Base-by-base conservation (phyloP, 176 grass and related monocot genomes). In the Puccinellia tenuiflora region DNA sequence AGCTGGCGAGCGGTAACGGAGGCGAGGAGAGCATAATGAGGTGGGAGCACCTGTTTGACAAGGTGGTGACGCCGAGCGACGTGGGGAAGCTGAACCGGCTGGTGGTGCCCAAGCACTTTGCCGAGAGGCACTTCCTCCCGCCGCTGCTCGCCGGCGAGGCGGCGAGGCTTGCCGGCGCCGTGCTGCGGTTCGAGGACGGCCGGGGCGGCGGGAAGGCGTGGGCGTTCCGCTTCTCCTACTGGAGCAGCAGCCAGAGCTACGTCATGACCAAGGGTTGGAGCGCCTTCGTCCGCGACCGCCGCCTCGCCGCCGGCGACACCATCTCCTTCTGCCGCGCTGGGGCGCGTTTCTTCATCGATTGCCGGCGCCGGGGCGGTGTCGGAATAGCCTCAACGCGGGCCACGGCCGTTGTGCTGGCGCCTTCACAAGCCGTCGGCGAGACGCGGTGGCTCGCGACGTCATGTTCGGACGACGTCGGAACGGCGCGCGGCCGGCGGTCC, bases 181-280 rank as follows among this genome's bases (percentile, higher is more conserved):
- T 88, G 65, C 85, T 90, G 12, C 82, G 78, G 73, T 93, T 93
- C 56, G 61, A 90, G 65, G 91, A 93, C 68, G 40, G 20, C 6
- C 85, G 33, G 9, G 77, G 42, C 40, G 40, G 68, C 22, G 68
- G 68, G 22, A 72, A 15, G 40, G 13, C 39, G 40, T 72, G 68
- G 68, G 40, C 15, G n/a, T 99, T 99, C 87, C 96, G 96, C 72
- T 96, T 96, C 89, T 99, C 96, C 42, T 99, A 96, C 88, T 99
- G 96, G 93, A 90, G 95, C 83, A 99, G 96, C 89, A 99, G 96
- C 84, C 96, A 99, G 93, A 99, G 96, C 89, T 99, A 99, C 88
- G 96, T 99, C 22, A 99, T 96, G 93, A 99, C 96, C 45, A 99
- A 99, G 37, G 96, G 96, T 0, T 99, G 96, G 96, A 99, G 96